Evolutionary conservation across 23 red algal genomes (phyloP).

Genomic region (Cyanidioschyzon merolae): DNA sequence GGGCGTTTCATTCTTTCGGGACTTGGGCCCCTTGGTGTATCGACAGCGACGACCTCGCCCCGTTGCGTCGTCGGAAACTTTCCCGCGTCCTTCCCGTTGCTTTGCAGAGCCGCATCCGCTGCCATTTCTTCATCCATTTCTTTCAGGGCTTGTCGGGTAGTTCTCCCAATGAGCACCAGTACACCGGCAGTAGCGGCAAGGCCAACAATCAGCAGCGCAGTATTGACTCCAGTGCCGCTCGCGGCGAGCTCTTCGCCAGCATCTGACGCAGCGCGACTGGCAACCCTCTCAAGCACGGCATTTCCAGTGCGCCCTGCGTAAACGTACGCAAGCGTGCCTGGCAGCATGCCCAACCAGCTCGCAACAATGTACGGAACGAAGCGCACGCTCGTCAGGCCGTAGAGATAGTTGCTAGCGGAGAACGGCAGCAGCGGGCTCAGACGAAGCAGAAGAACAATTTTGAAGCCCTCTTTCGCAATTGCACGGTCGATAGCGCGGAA

Average conservation of each 20-base stretch:
- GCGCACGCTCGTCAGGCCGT: slow-evolving; percentile 75
- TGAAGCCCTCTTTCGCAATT: slow-evolving; percentile 69
- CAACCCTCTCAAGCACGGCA: slow-evolving; percentile 33
- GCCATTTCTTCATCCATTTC: slow-evolving; percentile 23
- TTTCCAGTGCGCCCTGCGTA: slow-evolving; percentile 54
- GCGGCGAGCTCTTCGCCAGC: not conserved
- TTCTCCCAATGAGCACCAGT: slow-evolving; percentile 35
- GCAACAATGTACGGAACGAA: slow-evolving; percentile 50
- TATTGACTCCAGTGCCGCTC: slow-evolving; percentile 16
- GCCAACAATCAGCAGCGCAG: slow-evolving; percentile 35
- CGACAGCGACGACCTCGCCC: not conserved
- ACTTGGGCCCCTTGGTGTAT: not conserved
- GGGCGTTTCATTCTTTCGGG: not conserved
- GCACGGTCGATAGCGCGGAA: slow-evolving; percentile 79
- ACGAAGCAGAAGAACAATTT: slow-evolving; percentile 76
- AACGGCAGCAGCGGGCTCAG: slow-evolving; percentile 84
- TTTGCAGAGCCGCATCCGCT: not conserved
- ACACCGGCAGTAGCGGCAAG: slow-evolving; percentile 36
- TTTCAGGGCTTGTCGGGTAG: slow-evolving; percentile 29
- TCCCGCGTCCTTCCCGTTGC: not conserved
- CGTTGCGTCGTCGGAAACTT: not conserved
- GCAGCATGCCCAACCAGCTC: slow-evolving; percentile 84
- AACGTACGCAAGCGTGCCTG: slow-evolving; percentile 78
- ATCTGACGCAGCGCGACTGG: not conserved
- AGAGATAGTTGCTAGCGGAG: slow-evolving; percentile 81